A percentile compares a stretch with the other conserved stretches of the same genome.
Evolutionary conservation across 495 filamentous ascomycete species (phyloP).

Genomic region (Opeltia flavorubescens): DNA sequence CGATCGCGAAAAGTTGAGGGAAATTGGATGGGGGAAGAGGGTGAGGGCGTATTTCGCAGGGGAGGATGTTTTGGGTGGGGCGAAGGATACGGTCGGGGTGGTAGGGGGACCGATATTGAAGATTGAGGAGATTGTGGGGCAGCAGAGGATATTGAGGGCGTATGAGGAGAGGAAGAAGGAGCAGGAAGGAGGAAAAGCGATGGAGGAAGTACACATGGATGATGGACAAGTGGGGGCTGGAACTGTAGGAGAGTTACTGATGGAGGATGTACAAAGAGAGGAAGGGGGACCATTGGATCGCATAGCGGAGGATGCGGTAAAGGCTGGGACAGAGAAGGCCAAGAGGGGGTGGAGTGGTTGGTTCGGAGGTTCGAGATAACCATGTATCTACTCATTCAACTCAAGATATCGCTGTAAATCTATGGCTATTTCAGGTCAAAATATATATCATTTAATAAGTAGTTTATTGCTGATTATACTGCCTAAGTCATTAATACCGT

Average conservation of each 20-base stretch:
- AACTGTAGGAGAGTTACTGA: not conserved
- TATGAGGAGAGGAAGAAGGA: slow-evolving; percentile 4
- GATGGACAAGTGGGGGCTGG: not conserved
- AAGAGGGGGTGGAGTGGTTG: not conserved
- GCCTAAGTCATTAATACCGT: too few relatives aligned
- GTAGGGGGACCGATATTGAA: slow-evolving; percentile 26
- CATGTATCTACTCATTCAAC: too few relatives aligned
- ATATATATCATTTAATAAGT: too few relatives aligned
- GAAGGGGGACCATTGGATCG: slow-evolving; percentile 13
- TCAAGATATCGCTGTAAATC: too few relatives aligned
- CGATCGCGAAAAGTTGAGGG: slow-evolving; percentile 26
- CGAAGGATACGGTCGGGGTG: not conserved
- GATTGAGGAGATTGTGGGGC: slow-evolving; percentile 17
- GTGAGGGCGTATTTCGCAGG: too few relatives aligned
- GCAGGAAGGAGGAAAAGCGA: slow-evolving; percentile 4
- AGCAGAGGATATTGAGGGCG: slow-evolving; percentile 7
- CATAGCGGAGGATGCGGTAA: slow-evolving; percentile 8
- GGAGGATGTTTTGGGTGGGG: slow-evolving; percentile 25
- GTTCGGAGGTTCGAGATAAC: not conserved
- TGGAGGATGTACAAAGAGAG: not conserved
- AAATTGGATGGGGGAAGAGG: slow-evolving; percentile 14
- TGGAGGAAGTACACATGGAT: not conserved
- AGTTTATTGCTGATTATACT: too few relatives aligned
- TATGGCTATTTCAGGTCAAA: too few relatives aligned
- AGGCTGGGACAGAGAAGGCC: slow-evolving; percentile 1